Conservation (phyloP, 805 yeast species). For the Schizosaccharomyces cryophilus region DNA sequence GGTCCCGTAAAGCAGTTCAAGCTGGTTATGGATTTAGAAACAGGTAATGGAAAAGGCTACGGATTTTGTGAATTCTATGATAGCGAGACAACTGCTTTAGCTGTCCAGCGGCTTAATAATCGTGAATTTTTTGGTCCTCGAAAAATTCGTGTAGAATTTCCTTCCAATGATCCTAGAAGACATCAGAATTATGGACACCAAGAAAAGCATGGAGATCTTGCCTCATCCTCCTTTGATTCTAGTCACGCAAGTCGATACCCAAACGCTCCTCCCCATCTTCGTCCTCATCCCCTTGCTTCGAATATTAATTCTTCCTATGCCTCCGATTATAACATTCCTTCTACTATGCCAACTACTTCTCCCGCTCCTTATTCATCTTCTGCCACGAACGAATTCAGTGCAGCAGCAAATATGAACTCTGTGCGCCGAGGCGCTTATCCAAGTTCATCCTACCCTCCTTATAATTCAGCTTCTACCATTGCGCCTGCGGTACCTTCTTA, state of each 20-base stretch:
- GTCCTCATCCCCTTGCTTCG: neutral
- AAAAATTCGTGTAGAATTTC: conserved; percentile 43
- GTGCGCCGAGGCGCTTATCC: neutral
- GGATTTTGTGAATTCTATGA: conserved; percentile 66
- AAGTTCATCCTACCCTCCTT: too few relatives aligned
- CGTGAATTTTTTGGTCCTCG: conserved; percentile 44
- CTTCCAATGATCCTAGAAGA: conserved; percentile 26
- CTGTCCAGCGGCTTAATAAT: conserved; percentile 68
- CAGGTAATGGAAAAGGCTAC: conserved; percentile 77
- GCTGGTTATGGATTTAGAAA: conserved; percentile 62
- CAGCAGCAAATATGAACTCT: neutral
- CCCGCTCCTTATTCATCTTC: neutral
- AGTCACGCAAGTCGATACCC: too few relatives aligned
- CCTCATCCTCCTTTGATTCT: too few relatives aligned
- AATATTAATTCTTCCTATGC: neutral
- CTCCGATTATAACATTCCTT: too few relatives aligned
- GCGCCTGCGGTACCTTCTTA: too few relatives aligned
- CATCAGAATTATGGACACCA: conserved; percentile 4
- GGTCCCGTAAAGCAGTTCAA: conserved; percentile 65
- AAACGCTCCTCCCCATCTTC: neutral
- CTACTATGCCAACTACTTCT: neutral
- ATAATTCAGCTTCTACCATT: too few relatives aligned
- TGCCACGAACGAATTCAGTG: neutral
- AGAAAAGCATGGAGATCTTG: neutral
- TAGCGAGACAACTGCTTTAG: conserved; percentile 67